Conservation (phyloP, 2,329 filamentous ascomycete genomes). For the Emmonsia crescens region DNA sequence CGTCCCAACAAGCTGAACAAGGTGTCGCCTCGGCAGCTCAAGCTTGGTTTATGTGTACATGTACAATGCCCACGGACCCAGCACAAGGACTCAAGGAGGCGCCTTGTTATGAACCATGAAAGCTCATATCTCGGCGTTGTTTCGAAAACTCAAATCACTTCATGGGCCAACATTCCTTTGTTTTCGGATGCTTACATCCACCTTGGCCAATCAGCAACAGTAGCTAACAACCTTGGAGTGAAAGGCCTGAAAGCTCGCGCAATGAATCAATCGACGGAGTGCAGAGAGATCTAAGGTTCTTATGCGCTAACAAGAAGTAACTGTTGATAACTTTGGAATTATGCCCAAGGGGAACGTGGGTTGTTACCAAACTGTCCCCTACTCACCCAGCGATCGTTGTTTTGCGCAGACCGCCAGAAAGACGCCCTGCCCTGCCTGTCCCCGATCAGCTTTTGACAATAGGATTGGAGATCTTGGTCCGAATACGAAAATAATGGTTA, state of each 20-base stretch:
- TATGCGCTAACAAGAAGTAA: neutral
- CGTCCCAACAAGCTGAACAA: neutral
- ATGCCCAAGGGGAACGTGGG: neutral
- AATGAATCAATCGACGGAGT: neutral
- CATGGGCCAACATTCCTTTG: neutral
- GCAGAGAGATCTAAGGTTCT: neutral
- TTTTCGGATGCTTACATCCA: neutral
- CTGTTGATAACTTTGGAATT: neutral
- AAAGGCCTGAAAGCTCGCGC: neutral
- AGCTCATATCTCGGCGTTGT: neutral
- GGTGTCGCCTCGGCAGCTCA: neutral
- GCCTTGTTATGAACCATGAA: neutral
- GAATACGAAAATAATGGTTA: neutral
- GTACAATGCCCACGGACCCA: neutral
- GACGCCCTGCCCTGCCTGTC: neutral
- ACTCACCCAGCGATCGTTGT: neutral
- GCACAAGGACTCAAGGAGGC: neutral
- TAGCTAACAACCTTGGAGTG: neutral
- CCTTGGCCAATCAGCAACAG: neutral
- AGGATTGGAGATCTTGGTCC: neutral
- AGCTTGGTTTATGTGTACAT: neutral
- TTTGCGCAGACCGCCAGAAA: neutral
- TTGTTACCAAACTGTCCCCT: neutral
- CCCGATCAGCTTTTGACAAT: neutral
- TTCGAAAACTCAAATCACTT: neutral